Conservation (phyloP, 2,329 filamentous ascomycete species). For the Ambrosiella xylebori region DNA sequence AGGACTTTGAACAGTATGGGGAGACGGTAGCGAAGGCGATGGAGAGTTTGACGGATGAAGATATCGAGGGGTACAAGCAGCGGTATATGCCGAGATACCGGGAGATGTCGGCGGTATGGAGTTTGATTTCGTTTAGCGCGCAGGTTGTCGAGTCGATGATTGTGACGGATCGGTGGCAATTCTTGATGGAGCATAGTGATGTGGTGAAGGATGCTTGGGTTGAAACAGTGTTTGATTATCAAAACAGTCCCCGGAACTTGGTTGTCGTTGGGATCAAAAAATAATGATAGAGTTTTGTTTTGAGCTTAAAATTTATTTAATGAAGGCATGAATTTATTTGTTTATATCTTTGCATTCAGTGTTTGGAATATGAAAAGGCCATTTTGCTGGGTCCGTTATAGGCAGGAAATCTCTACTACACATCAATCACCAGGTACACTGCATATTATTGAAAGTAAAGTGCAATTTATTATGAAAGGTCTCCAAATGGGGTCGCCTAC, state of each 20-base stretch:
- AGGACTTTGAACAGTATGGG: slow-evolving; percentile 40
- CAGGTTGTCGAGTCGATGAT: slow-evolving; percentile 78
- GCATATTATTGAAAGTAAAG: too few relatives aligned
- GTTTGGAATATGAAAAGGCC: too few relatives aligned
- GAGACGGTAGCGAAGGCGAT: slow-evolving; percentile 48
- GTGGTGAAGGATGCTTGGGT: slow-evolving; percentile 68
- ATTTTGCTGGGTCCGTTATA: too few relatives aligned
- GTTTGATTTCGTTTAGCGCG: slow-evolving; percentile 88
- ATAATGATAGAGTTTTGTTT: slow-evolving; percentile 14
- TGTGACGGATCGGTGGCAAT: slow-evolving; percentile 79
- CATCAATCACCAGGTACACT: too few relatives aligned
- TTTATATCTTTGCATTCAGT: too few relatives aligned
- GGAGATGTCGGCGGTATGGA: slow-evolving; percentile 78
- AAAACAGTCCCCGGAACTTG: slow-evolving; percentile 70
- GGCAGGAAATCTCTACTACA: too few relatives aligned
- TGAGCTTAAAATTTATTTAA: too few relatives aligned
- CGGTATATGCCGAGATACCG: slow-evolving; percentile 51
- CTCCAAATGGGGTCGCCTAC: too few relatives aligned
- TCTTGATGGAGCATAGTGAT: slow-evolving; percentile 58
- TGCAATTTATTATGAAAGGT: too few relatives aligned
- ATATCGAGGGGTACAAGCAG: slow-evolving; percentile 54
- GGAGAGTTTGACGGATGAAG: slow-evolving; percentile 51
- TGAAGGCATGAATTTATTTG: too few relatives aligned
- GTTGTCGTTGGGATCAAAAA: slow-evolving; percentile 84
- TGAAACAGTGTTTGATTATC: slow-evolving; percentile 82